Evolutionary conservation across 2,329 filamentous ascomycete species (phyloP).

Genomic region (Fusarium burgessii): DNA sequence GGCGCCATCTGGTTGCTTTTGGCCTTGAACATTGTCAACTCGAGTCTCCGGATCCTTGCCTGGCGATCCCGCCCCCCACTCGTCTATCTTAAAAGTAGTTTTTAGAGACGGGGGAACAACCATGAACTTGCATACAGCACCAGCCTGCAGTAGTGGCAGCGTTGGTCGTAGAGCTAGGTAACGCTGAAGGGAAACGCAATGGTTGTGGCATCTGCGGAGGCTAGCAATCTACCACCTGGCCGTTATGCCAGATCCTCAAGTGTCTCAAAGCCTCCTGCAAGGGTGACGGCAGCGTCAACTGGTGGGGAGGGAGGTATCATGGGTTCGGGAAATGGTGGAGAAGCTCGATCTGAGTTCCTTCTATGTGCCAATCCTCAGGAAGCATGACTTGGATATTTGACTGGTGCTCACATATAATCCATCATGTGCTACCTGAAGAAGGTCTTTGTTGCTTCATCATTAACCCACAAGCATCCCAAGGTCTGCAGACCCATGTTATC

Average conservation of each 20-base stretch:
- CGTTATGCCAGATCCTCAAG: slow-evolving; percentile 49
- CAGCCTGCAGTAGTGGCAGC: slow-evolving; percentile 33
- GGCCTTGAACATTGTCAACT: slow-evolving; percentile 42
- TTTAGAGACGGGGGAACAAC: slow-evolving; percentile 29
- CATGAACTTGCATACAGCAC: slow-evolving; percentile 23
- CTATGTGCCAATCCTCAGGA: slow-evolving; percentile 21
- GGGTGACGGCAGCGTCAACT: slow-evolving; percentile 45
- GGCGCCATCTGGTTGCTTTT: slow-evolving; percentile 44
- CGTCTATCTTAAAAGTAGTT: slow-evolving; percentile 39
- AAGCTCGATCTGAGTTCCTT: slow-evolving; percentile 36
- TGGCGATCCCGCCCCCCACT: slow-evolving; percentile 44
- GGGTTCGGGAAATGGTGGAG: slow-evolving; percentile 46
- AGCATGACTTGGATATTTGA: slow-evolving; percentile 34
- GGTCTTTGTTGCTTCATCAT: slow-evolving; percentile 23
- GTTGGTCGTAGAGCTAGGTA: slow-evolving; percentile 28
- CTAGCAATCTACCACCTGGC: slow-evolving; percentile 39
- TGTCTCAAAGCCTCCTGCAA: slow-evolving; percentile 47
- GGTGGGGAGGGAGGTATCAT: slow-evolving; percentile 38
- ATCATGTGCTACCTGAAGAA: slow-evolving; percentile 33
- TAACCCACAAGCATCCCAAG: slow-evolving; percentile 27
- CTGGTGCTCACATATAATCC: slow-evolving; percentile 27
- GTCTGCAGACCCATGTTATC: slow-evolving; percentile 31
- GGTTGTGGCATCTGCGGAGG: slow-evolving; percentile 36
- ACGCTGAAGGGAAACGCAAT: slow-evolving; percentile 23
- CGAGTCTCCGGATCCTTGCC: slow-evolving; percentile 43